phyloP scores from a whole-genome alignment of 169 alveolate species.

The Cystoisospora suis region DNA sequence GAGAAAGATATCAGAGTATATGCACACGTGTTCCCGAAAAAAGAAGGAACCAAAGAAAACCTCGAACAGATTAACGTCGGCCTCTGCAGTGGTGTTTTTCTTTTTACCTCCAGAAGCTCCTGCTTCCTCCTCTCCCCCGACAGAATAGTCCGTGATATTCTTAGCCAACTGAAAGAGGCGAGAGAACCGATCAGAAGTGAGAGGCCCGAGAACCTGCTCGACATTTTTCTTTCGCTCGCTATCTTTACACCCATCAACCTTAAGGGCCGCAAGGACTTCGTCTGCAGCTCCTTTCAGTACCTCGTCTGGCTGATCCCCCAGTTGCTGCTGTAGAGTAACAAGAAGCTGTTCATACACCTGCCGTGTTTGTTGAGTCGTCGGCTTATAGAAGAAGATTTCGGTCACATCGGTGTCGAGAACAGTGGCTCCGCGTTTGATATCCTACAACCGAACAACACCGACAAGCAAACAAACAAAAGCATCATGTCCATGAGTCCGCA shows the following conservation, averaged over 20 bases:
- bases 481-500: no score
- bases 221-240: conserved; percentile 57
- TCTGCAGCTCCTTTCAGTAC: conserved; percentile 92
- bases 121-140: conserved; percentile 62
- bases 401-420: conserved; percentile 85
- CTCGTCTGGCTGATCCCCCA: conserved; percentile 92
- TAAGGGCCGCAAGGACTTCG: conserved; percentile 89
- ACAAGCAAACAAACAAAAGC: not conserved
- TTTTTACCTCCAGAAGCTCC: conserved; percentile 29
- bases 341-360: conserved; percentile 89
- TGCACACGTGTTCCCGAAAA: not conserved
- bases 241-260: conserved; percentile 77
- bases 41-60: not conserved
- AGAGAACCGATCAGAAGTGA: conserved; percentile 49
- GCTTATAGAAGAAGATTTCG: conserved; percentile 87
- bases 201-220: conserved; percentile 69
- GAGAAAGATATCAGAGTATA: not conserved
- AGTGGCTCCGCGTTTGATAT: conserved; percentile 80
- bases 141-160: conserved; percentile 60
- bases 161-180: conserved; percentile 62
- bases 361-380: conserved; percentile 90
- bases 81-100: not conserved
- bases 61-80: not conserved
- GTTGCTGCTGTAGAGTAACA: conserved; percentile 79
- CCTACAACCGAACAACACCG: conserved; percentile 52